Conservation (phyloP, 1,139 yeast genomes). For the Kluyveromyces sp. region DNA sequence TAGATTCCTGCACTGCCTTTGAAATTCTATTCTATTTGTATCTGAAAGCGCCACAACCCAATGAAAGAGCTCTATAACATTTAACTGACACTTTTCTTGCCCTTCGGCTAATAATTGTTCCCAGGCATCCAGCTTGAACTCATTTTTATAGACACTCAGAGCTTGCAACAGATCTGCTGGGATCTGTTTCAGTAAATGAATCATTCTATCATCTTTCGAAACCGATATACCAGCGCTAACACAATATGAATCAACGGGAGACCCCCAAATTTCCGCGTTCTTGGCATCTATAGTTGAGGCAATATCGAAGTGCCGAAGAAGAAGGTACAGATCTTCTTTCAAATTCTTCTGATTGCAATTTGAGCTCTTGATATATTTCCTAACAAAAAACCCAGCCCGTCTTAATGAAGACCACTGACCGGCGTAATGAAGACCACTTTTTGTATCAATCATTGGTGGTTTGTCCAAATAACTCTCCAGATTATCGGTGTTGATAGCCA, state of each 20-base stretch:
- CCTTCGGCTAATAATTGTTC: not conserved
- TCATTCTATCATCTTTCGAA: not conserved
- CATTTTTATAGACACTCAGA: not conserved
- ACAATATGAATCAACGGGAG: constrained; percentile 13
- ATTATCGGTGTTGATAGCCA: constrained; percentile 13
- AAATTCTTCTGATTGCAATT: constrained; percentile 13
- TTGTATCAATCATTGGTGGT: constrained; percentile 25
- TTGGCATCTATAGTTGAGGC: constrained; percentile 22
- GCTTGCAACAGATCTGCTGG: not conserved
- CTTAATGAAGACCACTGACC: constrained; percentile 23
- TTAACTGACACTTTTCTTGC: not conserved
- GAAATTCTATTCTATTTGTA: not conserved
- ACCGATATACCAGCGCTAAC: not conserved
- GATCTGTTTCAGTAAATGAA: not conserved
- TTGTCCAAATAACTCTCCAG: constrained; percentile 6
- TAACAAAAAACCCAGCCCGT: constrained; percentile 26
- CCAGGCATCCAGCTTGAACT: constrained; percentile 1
- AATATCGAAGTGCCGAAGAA: constrained; percentile 29
- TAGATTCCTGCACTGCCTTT: not conserved
- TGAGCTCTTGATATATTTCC: constrained; percentile 11
- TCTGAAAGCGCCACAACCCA: constrained; percentile 2
- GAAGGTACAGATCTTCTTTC: constrained; percentile 28
- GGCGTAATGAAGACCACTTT: constrained; percentile 28
- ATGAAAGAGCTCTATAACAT: not conserved
- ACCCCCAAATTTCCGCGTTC: constrained; percentile 12